Base-by-base conservation (phyloP, 768 basidiomycete species). In the Guyanaporus albipodus region DNA sequence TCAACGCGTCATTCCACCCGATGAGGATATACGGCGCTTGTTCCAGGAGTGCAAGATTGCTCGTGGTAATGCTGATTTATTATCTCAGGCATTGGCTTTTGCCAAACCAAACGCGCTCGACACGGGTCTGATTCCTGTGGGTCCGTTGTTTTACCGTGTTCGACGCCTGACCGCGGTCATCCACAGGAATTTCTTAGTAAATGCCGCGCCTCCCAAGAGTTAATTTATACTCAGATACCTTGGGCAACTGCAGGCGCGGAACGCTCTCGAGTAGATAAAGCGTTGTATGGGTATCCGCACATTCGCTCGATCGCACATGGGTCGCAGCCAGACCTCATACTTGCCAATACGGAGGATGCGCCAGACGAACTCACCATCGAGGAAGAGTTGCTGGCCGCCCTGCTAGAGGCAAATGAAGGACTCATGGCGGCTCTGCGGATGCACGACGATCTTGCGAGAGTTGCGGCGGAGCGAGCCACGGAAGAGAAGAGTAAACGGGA, bases 171-270 rank as follows among this genome's bases (percentile, higher is more conserved):
- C 8, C 1, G 49, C 35, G 15, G 1, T 22, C 22, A 23, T n/a
- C 28, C 17, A 1, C 60, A 95, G 91, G 92, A 94, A 68, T 93
- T 92, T 58, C 79, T 88, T 56, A 58, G 65, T 14, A 88, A 89
- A 59, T 92, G 91, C 61, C 76, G 80, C 24, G 74, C 78, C 4
- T 91, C 89, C 3, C 90, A 91, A 64, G 91, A 92, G 50, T 76
- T 93, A 10, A 80, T 95, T 22, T 84, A 74, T 53, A 82, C 85
- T 10, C 92, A 94, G 66, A 92, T 96, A 56, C 82, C 87, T 7
- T 95, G 93, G 92, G 93, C 93, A 4, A 78, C 82, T 18, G 83
- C 90, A 1, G 79, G 83, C 12, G 91, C 91, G 2, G 85, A 87
- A 55, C 79, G 79, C 37, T 85, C 86, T 8, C 74, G 87, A 27